A percentile compares a stretch with the other conserved stretches of the same genome.
Conservation (phyloP, 2,329 filamentous ascomycete genomes). For the Raffaelea arxii region DNA sequence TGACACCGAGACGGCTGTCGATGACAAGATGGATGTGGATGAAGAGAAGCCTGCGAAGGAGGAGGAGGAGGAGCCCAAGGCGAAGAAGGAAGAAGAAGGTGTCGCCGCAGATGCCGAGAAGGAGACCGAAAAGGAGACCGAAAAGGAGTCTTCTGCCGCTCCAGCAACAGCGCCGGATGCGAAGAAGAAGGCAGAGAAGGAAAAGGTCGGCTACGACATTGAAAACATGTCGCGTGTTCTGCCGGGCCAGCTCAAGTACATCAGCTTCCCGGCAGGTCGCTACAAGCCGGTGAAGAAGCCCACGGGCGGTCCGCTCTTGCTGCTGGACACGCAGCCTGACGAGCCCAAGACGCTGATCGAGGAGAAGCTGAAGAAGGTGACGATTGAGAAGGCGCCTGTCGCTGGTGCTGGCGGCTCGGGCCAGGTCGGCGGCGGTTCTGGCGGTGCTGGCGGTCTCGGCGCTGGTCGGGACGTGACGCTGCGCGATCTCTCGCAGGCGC, state of each 20-base stretch:
- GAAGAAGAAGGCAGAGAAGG: constrained; percentile 90
- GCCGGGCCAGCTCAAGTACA: constrained; percentile 86
- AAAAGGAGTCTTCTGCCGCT: too few species aligned
- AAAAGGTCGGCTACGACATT: constrained; percentile 92
- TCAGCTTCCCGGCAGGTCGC: constrained; percentile 81
- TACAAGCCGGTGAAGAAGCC: constrained; percentile 91
- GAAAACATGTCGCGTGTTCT: constrained; percentile 96
- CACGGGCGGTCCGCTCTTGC: constrained; percentile 86
- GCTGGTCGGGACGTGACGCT: constrained; percentile 8
- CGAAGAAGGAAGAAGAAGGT: constrained; percentile 40
- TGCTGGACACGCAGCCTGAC: constrained; percentile 71
- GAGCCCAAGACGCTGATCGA: constrained; percentile 77
- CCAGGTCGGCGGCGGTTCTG: not conserved
- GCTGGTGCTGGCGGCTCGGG: constrained; percentile 25
- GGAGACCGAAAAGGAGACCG: constrained; percentile 52
- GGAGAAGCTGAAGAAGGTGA: constrained; percentile 80
- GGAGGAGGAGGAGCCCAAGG: constrained; percentile 51
- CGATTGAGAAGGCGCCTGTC: constrained; percentile 51
- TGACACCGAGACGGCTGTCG: not conserved
- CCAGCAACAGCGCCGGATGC: constrained; percentile 47
- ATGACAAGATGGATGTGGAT: constrained; percentile 85
- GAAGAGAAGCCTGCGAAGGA: constrained; percentile 45
- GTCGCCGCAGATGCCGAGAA: constrained; percentile 59
- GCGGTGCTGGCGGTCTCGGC: constrained; percentile 12
- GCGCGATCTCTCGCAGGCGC: constrained; percentile 8